Evolutionary conservation across 768 basidiomycete genomes (phyloP).

Genomic region (Lactifluus echinatus): DNA sequence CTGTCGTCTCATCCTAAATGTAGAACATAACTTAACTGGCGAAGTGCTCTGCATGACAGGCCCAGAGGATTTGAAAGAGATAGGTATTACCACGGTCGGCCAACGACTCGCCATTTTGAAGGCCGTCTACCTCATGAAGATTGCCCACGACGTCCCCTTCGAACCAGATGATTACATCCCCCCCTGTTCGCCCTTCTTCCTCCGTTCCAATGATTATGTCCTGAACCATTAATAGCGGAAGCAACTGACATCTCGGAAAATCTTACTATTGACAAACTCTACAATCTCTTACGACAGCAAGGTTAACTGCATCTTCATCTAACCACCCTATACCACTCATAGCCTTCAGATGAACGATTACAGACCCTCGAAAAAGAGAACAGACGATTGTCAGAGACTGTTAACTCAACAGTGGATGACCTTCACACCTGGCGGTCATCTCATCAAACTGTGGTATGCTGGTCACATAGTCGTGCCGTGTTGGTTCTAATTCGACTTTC

Average conservation of each 20-base stretch:
- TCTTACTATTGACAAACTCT: slow-evolving; percentile 56
- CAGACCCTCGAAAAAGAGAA: slow-evolving; percentile 72
- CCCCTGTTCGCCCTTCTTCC: slow-evolving; percentile 52
- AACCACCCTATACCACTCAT: slow-evolving; percentile 4
- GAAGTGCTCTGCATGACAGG: slow-evolving; percentile 82
- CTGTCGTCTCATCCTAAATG: slow-evolving; percentile 7
- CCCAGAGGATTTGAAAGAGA: slow-evolving; percentile 72
- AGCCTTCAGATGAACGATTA: slow-evolving; percentile 52
- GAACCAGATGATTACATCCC: slow-evolving; percentile 82
- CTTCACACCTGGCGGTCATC: slow-evolving; percentile 34
- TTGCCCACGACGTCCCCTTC: slow-evolving; percentile 73
- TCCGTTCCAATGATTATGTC: background rate
- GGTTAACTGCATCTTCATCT: slow-evolving; percentile 34
- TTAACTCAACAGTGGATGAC: slow-evolving; percentile 63
- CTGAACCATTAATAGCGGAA: slow-evolving; percentile 38
- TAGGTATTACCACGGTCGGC: slow-evolving; percentile 86
- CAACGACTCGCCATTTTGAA: slow-evolving; percentile 89
- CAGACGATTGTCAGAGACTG: slow-evolving; percentile 48
- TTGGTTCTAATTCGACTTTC: slow-evolving; percentile 15
- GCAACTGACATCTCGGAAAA: slow-evolving; percentile 44
- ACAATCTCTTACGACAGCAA: slow-evolving; percentile 64
- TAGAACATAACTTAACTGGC: slow-evolving; percentile 90
- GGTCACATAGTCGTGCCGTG: slow-evolving; percentile 24
- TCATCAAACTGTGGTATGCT: slow-evolving; percentile 10
- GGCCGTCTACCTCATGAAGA: slow-evolving; percentile 83